Evolutionary conservation across 139 green algal species (phyloP).

Genomic region (Chlamydomonas sphaeroides): DNA sequence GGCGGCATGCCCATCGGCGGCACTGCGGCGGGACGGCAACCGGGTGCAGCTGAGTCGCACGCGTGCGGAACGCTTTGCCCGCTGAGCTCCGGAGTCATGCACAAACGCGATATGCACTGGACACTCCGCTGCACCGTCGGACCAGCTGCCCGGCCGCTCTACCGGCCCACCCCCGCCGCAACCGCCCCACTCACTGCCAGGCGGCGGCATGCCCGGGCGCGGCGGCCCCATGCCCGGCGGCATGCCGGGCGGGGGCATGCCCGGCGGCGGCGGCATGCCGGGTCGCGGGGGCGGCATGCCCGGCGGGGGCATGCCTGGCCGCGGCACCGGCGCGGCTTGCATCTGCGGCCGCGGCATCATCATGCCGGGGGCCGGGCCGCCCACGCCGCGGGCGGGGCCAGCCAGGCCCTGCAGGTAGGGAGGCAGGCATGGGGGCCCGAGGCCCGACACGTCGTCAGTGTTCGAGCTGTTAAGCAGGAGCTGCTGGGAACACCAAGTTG

Average conservation of each 20-base stretch:
- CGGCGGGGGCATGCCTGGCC: conserved; percentile 35
- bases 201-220: conserved; percentile 69
- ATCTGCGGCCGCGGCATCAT: conserved; percentile 92
- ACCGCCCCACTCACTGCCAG: conserved; percentile 39
- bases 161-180: no score
- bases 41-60: no score
- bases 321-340: conserved; percentile 66
- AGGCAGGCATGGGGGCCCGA: no score
- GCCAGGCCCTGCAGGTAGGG: conserved; percentile 86
- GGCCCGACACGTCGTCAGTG: no score
- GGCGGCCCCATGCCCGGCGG: conserved; percentile 50
- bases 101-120: no score
- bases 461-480: no score
- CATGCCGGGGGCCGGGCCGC: conserved; percentile 85
- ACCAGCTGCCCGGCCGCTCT: no score
- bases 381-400: conserved; percentile 87
- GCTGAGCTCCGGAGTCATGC: no score
- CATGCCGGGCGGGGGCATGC: conserved; percentile 54
- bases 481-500: no score
- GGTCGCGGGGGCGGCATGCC: conserved; percentile 68
- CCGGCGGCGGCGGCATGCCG: conserved; percentile 43
- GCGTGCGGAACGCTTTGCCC: no score
- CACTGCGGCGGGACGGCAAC: neutral
- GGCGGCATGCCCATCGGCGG: conserved; percentile 34
- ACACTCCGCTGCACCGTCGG: no score